A percentile compares a stretch with the other conserved stretches of the same genome.
These are phyloP conservation scores for Beta vulgaris DNA, from an alignment of 148 eudicot genomes.

Conservation along the genomic window DNA sequence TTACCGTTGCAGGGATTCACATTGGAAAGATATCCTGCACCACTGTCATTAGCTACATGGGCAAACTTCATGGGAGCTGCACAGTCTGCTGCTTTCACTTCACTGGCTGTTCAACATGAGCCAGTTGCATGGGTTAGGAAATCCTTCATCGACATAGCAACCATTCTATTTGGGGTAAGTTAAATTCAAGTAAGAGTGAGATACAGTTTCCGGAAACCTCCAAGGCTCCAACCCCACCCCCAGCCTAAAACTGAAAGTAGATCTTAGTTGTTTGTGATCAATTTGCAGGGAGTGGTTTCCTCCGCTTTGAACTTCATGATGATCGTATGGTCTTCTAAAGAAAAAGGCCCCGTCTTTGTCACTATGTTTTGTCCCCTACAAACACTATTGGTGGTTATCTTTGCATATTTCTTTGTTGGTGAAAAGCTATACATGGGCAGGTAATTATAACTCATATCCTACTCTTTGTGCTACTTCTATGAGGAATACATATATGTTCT, in stretches of 20 bases:
- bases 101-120: conserved; percentile 33
- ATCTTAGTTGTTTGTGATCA: background rate
- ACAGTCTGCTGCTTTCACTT: conserved; percentile 43
- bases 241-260: background rate
- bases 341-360: conserved; percentile 29
- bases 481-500: background rate
- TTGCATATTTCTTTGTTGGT: conserved; percentile 43
- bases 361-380: conserved; percentile 32
- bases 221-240: background rate
- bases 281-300: conserved; percentile 49
- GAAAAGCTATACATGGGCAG: conserved; percentile 49
- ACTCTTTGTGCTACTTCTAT: background rate
- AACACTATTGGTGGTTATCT: conserved; percentile 43
- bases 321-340: conserved; percentile 39
- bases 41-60: conserved; percentile 45
- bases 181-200: background rate
- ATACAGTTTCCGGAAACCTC: background rate
- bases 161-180: conserved; percentile 48
- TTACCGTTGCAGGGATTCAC: conserved; percentile 35
- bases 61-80: conserved; percentile 50
- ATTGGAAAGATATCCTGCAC: conserved; percentile 49
- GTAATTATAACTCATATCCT: conserved; percentile 20
- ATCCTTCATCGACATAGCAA: conserved; percentile 36
- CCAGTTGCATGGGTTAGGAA: conserved; percentile 30
- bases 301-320: conserved; percentile 42